These are phyloP conservation scores for Orbilia oligospora DNA, from an alignment of 2,329 filamentous ascomycete species.

Conservation along the genomic window DNA sequence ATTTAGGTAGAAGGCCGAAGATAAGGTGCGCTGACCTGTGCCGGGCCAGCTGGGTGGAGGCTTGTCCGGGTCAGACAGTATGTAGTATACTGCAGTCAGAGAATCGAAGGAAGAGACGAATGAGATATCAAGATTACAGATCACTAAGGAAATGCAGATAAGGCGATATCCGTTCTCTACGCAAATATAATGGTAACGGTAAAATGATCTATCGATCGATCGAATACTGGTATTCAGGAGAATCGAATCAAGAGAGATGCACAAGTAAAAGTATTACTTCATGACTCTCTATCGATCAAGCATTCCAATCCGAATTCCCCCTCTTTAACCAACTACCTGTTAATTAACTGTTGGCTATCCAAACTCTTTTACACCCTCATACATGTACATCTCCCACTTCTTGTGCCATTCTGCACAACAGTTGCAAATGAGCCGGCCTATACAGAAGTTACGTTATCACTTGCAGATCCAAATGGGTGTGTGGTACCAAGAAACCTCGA, in stretches of 20 bases:
- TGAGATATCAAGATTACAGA: slow-evolving; percentile 20
- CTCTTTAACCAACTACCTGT: too few relatives aligned
- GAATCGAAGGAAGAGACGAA: neutral
- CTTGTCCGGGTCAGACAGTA: slow-evolving; percentile 1
- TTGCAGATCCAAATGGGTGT: slow-evolving; percentile 53
- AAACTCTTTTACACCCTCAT: slow-evolving; percentile 8
- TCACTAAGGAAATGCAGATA: slow-evolving; percentile 23
- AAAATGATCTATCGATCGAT: neutral
- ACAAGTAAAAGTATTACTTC: neutral
- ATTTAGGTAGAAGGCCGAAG: slow-evolving; percentile 47
- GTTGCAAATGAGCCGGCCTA: slow-evolving; percentile 30
- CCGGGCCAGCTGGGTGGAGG: neutral
- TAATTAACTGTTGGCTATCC: slow-evolving; percentile 13
- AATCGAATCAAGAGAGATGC: neutral
- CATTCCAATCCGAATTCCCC: slow-evolving; percentile 22
- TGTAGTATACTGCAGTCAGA: too few relatives aligned
- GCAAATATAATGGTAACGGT: neutral
- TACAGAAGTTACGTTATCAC: slow-evolving; percentile 49
- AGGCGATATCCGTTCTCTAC: slow-evolving; percentile 28
- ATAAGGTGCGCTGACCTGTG: neutral
- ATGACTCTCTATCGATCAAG: slow-evolving; percentile 14
- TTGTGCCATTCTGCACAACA: slow-evolving; percentile 17
- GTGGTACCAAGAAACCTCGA: slow-evolving; percentile 35
- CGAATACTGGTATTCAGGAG: neutral
- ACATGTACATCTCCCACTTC: neutral